phyloP scores from a whole-genome alignment of 1,139 yeast genomes.

The Yamadazyma atlantica region DNA sequence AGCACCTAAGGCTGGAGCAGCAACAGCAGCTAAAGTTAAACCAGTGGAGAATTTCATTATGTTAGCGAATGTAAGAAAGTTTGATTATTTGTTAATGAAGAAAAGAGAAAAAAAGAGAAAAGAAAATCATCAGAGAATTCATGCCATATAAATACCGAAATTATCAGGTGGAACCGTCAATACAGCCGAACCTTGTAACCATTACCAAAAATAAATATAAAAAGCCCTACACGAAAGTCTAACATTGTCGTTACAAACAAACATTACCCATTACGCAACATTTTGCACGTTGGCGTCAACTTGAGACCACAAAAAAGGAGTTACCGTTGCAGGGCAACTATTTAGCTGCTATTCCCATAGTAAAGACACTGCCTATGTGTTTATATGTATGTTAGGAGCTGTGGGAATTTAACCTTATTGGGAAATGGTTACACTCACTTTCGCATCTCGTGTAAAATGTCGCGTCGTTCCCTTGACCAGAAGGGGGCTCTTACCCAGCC shows the following conservation, averaged over 20 bases:
- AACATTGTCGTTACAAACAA: background rate
- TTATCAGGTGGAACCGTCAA: background rate
- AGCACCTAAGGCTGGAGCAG: constrained; percentile 18
- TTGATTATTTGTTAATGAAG: constrained; percentile 3
- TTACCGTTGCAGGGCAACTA: too few relatives aligned
- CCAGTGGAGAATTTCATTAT: constrained; percentile 26
- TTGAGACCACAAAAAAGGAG: too few relatives aligned
- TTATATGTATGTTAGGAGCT: background rate
- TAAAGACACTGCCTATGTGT: background rate
- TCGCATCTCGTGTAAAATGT: too few relatives aligned
- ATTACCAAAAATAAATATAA: background rate
- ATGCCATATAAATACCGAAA: background rate
- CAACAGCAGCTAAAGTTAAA: constrained; percentile 24
- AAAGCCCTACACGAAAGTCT: constrained; percentile 1
- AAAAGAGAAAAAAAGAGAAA: constrained; percentile 7
- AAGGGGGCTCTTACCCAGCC: too few relatives aligned
- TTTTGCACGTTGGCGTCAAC: background rate
- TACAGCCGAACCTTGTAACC: background rate
- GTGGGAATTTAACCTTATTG: constrained; percentile 8
- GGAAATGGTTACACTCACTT: constrained; percentile 3
- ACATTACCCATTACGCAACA: too few relatives aligned
- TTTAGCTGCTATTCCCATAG: background rate
- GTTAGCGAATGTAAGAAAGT: constrained; percentile 26
- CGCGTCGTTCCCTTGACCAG: too few relatives aligned
- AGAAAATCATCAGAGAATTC: background rate